A percentile compares a stretch with the other conserved stretches of the same genome.
Evolutionary conservation across 768 basidiomycete genomes (phyloP).

Genomic region (Boletus speciosus): DNA sequence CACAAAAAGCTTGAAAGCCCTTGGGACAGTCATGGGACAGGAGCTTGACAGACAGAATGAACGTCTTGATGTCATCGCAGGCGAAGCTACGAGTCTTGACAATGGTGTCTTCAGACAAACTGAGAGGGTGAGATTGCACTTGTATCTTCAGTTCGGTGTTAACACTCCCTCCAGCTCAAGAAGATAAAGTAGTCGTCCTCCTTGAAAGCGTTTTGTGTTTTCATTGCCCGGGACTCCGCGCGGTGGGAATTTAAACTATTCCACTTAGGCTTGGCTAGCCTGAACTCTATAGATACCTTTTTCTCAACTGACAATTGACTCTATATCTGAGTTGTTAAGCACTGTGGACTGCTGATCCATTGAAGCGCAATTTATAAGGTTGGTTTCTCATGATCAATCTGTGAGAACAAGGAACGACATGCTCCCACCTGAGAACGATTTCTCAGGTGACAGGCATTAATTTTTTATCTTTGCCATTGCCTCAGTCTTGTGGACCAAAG

Average conservation of each 20-base stretch:
- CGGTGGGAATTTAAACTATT: not conserved
- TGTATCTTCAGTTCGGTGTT: slow-evolving; percentile 18
- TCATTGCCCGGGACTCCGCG: not conserved
- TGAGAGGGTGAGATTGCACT: slow-evolving; percentile 54
- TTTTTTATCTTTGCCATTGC: not conserved
- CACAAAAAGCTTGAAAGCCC: slow-evolving; percentile 71
- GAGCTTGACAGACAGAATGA: slow-evolving; percentile 87
- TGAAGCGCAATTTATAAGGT: too few species aligned
- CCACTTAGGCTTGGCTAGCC: not conserved
- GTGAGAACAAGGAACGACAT: not conserved
- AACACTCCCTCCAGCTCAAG: slow-evolving; percentile 46
- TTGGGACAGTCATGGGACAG: slow-evolving; percentile 79
- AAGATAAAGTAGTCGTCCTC: slow-evolving; percentile 45
- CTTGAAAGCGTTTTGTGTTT: not conserved
- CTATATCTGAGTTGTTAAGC: not conserved
- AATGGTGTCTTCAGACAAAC: slow-evolving; percentile 78
- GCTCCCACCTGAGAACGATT: not conserved
- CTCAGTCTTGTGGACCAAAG: not conserved
- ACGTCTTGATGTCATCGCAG: slow-evolving; percentile 70
- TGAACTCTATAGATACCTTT: slow-evolving; percentile 19
- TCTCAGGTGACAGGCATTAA: not conserved
- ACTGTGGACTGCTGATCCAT: not conserved
- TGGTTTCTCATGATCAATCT: too few species aligned
- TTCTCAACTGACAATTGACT: not conserved
- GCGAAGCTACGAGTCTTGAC: slow-evolving; percentile 76